Conservation (phyloP, 768 basidiomycete genomes). For the Pisolithus tinctorius region DNA sequence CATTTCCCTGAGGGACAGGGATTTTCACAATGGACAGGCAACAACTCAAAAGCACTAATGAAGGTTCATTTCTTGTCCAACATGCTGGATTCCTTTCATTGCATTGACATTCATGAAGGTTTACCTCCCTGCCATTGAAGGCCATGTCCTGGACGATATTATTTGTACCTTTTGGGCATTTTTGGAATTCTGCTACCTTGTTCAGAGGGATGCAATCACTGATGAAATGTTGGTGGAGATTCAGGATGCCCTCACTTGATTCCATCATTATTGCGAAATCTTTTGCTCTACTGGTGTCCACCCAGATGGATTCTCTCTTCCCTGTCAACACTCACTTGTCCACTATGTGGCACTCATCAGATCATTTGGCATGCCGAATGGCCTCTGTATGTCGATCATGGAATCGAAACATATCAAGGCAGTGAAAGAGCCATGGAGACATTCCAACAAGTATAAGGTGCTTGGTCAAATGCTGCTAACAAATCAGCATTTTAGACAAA, state of each 20-base stretch:
- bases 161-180: background rate
- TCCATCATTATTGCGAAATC: background rate
- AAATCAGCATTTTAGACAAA: constrained; percentile 7
- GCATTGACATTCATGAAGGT: background rate
- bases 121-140: background rate
- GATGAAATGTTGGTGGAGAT: background rate
- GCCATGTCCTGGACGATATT: background rate
- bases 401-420: background rate
- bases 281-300: constrained; percentile 3
- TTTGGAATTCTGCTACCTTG: background rate
- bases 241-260: background rate
- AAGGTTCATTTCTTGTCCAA: too few species aligned
- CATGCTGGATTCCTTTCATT: too few species aligned
- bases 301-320: constrained; percentile 7
- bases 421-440: background rate
- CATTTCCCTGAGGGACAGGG: too few species aligned
- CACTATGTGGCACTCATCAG: constrained; percentile 9
- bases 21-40: too few species aligned
- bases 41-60: too few species aligned
- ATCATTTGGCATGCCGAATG: constrained; percentile 11
- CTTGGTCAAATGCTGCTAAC: background rate
- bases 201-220: background rate
- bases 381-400: background rate
- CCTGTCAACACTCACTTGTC: constrained; percentile 11
- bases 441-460: background rate